Percentiles rank a stretch among this genome's conserved stretches.
Conservation (phyloP, 371 early-diverging fungal species). For the Mucor irregularis region DNA sequence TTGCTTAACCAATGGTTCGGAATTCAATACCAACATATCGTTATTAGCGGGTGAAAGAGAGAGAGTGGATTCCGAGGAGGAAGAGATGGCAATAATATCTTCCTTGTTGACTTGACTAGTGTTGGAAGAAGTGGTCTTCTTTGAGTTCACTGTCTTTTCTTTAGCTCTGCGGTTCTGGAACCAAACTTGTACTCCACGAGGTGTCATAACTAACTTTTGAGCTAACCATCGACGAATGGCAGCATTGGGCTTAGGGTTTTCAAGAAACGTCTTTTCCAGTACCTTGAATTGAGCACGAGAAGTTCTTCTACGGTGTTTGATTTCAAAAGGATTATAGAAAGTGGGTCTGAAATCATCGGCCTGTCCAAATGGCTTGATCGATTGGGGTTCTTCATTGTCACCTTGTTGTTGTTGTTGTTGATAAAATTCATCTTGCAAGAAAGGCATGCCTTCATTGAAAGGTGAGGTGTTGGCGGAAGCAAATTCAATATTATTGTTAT, state of each 20-base stretch:
- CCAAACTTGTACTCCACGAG: conserved; percentile 94
- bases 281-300: conserved; percentile 67
- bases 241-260: conserved; percentile 75
- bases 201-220: conserved; percentile 77
- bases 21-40: too few relatives aligned
- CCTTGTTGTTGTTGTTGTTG: not conserved
- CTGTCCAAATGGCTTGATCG: not conserved
- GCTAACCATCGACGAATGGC: conserved; percentile 66
- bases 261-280: conserved; percentile 68
- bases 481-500: not conserved
- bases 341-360: conserved; percentile 28
- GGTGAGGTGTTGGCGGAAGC: not conserved
- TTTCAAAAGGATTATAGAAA: conserved; percentile 77
- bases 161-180: conserved; percentile 98
- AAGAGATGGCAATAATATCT: not conserved
- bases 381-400: not conserved
- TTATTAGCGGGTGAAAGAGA: too few relatives aligned
- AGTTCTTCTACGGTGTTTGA: conserved; percentile 74
- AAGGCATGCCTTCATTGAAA: conserved; percentile 9
- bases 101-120: too few relatives aligned
- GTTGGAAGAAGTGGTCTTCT: not conserved
- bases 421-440: conserved; percentile 11
- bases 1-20: conserved; percentile 7
- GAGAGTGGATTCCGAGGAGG: not conserved
- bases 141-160: conserved; percentile 21